These are phyloP conservation scores for Shiraia sp. DNA, from an alignment of 2,329 filamentous ascomycete species.

Conservation along the genomic window DNA sequence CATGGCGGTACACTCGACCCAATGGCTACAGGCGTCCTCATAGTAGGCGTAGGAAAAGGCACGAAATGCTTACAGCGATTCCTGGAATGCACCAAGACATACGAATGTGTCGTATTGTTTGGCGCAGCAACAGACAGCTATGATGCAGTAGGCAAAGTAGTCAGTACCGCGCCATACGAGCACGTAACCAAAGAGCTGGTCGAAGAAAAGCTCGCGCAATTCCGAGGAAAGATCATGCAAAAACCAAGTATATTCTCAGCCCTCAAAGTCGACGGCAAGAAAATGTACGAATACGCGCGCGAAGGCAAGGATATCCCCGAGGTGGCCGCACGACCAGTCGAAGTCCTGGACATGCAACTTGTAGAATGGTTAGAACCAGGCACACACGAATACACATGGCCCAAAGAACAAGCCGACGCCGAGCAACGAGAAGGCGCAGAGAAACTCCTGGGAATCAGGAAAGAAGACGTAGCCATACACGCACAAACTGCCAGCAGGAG, in stretches of 20 bases:
- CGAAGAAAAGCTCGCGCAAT: slow-evolving; percentile 73
- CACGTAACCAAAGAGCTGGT: slow-evolving; percentile 81
- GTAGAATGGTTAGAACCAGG: slow-evolving; percentile 84
- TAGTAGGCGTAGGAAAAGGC: slow-evolving; percentile 82
- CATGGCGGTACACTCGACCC: slow-evolving; percentile 96
- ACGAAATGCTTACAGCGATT: slow-evolving; percentile 83
- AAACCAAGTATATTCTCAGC: slow-evolving; percentile 92
- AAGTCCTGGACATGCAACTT: slow-evolving; percentile 76
- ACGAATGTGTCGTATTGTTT: slow-evolving; percentile 87
- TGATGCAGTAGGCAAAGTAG: slow-evolving; percentile 81
- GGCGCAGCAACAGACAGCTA: slow-evolving; percentile 93
- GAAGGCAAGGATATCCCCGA: slow-evolving; percentile 87
- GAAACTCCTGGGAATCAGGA: slow-evolving; percentile 57
- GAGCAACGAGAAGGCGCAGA: slow-evolving; percentile 78
- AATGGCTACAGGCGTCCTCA: slow-evolving; percentile 88
- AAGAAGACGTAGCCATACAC: slow-evolving; percentile 28
- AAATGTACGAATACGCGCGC: slow-evolving; percentile 92
- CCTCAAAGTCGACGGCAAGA: slow-evolving; percentile 89
- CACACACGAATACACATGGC: slow-evolving; percentile 77
- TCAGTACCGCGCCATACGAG: slow-evolving; percentile 73
- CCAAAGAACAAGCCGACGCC: slow-evolving; percentile 73
- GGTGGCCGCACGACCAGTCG: slow-evolving; percentile 78
- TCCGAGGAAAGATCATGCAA: slow-evolving; percentile 84
- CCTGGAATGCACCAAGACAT: slow-evolving; percentile 86
- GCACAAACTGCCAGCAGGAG: slow-evolving; percentile 27